Conservation (phyloP, 2,329 filamentous ascomycete genomes). For the Aspergillus pseudoglaucus region DNA sequence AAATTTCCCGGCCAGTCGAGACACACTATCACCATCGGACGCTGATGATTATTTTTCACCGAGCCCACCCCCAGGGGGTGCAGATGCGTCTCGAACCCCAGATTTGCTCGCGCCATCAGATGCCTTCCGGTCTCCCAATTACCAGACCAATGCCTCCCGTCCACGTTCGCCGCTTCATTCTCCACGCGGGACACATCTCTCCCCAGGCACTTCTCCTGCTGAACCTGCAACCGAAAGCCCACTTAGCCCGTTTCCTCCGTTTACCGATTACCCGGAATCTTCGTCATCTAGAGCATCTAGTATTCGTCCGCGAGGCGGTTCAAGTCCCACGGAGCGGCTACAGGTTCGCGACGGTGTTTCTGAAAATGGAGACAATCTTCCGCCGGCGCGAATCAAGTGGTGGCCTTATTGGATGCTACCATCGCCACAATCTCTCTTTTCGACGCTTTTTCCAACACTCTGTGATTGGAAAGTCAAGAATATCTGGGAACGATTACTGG, state of each 20-base stretch:
- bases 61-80: constrained; percentile 24
- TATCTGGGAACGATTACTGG: constrained; percentile 77
- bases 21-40: constrained; percentile 27
- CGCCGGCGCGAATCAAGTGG: constrained; percentile 53
- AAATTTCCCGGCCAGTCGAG: constrained; percentile 16
- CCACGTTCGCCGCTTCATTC: constrained; percentile 21
- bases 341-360: constrained; percentile 26
- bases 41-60: constrained; percentile 18
- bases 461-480: constrained; percentile 74
- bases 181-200: constrained; percentile 22
- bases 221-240: constrained; percentile 26
- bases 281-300: constrained; percentile 47
- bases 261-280: constrained; percentile 52
- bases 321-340: constrained; percentile 28
- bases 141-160: constrained; percentile 18
- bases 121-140: constrained; percentile 33
- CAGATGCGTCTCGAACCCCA: constrained; percentile 24
- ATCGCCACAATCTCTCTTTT: constrained; percentile 61
- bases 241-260: constrained; percentile 62
- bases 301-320: constrained; percentile 48
- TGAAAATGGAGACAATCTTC: constrained; percentile 33
- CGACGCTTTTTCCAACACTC: constrained; percentile 81
- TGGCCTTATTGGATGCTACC: constrained; percentile 76
- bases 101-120: constrained; percentile 40
- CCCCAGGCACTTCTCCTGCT: constrained; percentile 6